Evolutionary conservation across 306 rosid species (phyloP), one percentile per base, ranked within the genome.

Genomic region (Vigna nakashimae): DNA sequence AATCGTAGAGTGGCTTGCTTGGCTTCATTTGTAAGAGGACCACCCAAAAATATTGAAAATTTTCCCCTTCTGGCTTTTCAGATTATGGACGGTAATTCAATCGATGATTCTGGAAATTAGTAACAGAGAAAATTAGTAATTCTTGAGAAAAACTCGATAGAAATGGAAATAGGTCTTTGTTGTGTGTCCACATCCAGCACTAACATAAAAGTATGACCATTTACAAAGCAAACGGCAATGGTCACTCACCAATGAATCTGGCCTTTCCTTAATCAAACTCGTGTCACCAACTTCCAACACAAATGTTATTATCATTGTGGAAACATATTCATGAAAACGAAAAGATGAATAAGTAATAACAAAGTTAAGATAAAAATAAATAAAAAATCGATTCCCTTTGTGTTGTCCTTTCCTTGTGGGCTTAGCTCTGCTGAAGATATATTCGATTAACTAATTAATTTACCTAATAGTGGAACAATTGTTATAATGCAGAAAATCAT

Each of bases 281-380:
- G 79, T 82, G 81, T 74, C 80, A 75, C 30, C 51, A 65, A 75
- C 82, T 78, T 80, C 63, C 30, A 58, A 69, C 80, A 77, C 82
- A 78, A 64, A 78, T 75, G 84, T 84, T 71, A 12, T 59, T 26
- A 22, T 82, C 78, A 76, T 18, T 50, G 15, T 67, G 1, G 52
- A 77, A 67, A 11, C 71, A 69, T 18, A 79, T 82, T 82, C 84
- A 52, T 55, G 64, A 64, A 78, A 75, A 48, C 22, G 56, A 68
- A 69, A 20, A 50, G 7, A 63, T 48, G 63, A 51, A 53, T 53
- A 42, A 42, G 13, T 42, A 42, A 9, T 42, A 65, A 50, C 28
- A 70, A 28, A 64, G 70, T 22, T 43, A 38, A 60, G 7, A 24
- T 20, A 30, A 28, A 0, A 30, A 62, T n/a, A 1, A 6, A 7